Conservation (phyloP, 345 rosid species). For the Lumnitzera racemosa region DNA sequence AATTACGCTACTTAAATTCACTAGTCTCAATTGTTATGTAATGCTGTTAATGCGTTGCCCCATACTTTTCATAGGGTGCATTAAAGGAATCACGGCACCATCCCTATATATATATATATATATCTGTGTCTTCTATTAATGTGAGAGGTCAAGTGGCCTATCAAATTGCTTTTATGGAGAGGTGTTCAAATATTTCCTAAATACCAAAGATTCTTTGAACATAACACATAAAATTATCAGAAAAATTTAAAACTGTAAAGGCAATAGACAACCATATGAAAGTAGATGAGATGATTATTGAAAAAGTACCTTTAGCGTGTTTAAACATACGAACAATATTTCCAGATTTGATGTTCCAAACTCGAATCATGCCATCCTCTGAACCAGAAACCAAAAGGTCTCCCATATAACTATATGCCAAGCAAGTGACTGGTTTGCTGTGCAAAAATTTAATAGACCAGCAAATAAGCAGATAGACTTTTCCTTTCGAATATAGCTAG, state of each 20-base stretch:
- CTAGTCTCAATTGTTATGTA: too few species aligned
- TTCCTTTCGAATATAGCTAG: neutral
- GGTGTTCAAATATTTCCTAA: too few species aligned
- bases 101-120: too few species aligned
- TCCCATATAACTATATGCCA: slow-evolving; percentile 46
- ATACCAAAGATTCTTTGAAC: too few species aligned
- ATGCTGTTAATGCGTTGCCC: too few species aligned
- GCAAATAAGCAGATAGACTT: neutral
- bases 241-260: neutral
- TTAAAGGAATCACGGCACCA: too few species aligned
- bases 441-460: slow-evolving; percentile 3
- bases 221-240: too few species aligned
- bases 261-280: neutral
- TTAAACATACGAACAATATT: slow-evolving; percentile 40
- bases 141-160: too few species aligned
- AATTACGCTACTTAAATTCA: too few species aligned
- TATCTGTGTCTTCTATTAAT: too few species aligned
- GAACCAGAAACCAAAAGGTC: slow-evolving; percentile 69
- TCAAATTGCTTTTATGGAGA: too few species aligned
- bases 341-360: slow-evolving; percentile 50
- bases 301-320: slow-evolving; percentile 52
- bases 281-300: neutral
- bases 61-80: too few species aligned
- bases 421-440: slow-evolving; percentile 75
- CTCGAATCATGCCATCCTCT: slow-evolving; percentile 66